phyloP scores from a whole-genome alignment of 1,284 basidiomycete genomes.

The Waitea zeae region DNA sequence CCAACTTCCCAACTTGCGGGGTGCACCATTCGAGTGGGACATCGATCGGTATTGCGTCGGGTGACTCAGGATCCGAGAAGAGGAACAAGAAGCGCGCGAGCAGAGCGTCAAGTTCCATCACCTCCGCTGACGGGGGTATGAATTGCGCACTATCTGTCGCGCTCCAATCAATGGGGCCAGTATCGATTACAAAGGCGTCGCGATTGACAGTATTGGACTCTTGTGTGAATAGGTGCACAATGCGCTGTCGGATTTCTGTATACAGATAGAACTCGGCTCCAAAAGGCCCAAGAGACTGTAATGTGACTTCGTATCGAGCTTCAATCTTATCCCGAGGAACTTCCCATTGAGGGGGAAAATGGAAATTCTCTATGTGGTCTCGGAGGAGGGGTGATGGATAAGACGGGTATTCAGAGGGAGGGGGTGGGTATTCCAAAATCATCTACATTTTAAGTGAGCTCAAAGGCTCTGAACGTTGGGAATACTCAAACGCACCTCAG shows the following conservation, averaged over 20 bases:
- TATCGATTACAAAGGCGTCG: too few species aligned
- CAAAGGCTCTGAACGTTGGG: neutral
- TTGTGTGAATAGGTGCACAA: too few species aligned
- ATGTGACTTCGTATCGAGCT: conserved; percentile 40
- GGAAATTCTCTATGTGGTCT: conserved; percentile 30
- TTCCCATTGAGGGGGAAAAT: conserved; percentile 20
- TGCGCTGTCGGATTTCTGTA: conserved; percentile 32
- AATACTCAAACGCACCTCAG: conserved; percentile 31
- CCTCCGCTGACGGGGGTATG: too few species aligned
- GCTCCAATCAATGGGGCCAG: conserved; percentile 4
- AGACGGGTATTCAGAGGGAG: conserved; percentile 26
- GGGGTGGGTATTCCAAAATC: conserved; percentile 34
- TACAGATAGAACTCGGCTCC: conserved; percentile 47
- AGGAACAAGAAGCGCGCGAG: conserved; percentile 25
- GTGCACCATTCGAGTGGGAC: conserved; percentile 45
- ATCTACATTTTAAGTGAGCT: conserved; percentile 18
- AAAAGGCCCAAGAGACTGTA: conserved; percentile 30
- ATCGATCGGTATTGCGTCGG: conserved; percentile 18
- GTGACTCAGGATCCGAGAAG: conserved; percentile 24
- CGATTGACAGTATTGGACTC: too few species aligned
- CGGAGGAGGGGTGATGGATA: conserved; percentile 39
- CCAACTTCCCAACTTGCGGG: conserved; percentile 47
- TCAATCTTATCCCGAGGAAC: conserved; percentile 38
- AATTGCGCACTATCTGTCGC: too few species aligned
- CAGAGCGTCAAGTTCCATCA: too few species aligned